Percentiles rank a stretch among this genome's conserved stretches.
Evolutionary conservation across 164 flowering plant species (phyloP).

Genomic region (Sedum album): DNA sequence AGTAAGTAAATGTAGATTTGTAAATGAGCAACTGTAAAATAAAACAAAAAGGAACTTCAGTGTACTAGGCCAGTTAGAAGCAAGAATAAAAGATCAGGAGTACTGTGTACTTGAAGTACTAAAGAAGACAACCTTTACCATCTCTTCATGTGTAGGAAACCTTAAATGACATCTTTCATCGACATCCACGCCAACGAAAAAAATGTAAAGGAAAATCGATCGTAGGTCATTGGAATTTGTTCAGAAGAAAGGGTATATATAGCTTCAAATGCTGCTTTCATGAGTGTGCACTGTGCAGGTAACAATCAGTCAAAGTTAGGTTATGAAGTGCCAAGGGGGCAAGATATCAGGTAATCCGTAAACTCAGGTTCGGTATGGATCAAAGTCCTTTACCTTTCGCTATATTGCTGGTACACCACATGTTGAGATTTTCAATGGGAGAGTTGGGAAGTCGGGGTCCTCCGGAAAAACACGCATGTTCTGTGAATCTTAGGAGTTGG

Average conservation of each 20-base stretch:
- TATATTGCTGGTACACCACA: background rate
- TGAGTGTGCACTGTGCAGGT: background rate
- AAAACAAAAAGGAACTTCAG: background rate
- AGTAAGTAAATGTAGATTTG: too few species aligned
- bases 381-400: background rate
- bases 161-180: background rate
- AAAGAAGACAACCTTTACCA: background rate
- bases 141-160: background rate
- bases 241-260: background rate
- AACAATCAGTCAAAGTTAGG: slow-evolving; percentile 4
- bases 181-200: background rate
- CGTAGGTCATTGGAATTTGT: background rate
- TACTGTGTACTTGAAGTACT: background rate
- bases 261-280: background rate
- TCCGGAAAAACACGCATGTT: background rate
- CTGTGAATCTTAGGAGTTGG: background rate
- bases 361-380: slow-evolving; percentile 4
- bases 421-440: background rate
- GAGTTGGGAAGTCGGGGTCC: background rate
- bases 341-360: background rate
- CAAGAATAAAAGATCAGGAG: background rate
- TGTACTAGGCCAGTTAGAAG: background rate
- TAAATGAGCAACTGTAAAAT: background rate
- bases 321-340: background rate
- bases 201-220: background rate